Evolutionary conservation across 164 flowering plant genomes (phyloP).

Genomic region (Echeveria elegans): DNA sequence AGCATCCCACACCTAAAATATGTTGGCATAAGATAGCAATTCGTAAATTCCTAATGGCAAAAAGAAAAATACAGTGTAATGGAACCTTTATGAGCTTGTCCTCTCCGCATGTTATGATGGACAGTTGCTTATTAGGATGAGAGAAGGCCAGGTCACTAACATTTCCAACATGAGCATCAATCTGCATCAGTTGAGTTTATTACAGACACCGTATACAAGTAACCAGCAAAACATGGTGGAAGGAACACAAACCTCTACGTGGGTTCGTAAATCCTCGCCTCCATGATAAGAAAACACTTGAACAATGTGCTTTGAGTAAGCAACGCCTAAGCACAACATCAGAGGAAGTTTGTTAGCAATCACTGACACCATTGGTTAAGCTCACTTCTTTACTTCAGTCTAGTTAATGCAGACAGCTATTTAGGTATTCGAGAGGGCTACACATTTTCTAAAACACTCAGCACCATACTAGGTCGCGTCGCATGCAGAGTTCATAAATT

Average conservation of each 20-base stretch:
- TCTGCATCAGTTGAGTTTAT: not conserved
- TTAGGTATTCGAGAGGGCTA: not conserved
- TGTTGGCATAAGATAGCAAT: not conserved
- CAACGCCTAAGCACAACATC: slow-evolving; percentile 16
- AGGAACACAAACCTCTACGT: slow-evolving; percentile 22
- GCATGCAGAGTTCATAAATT: no score
- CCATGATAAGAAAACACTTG: slow-evolving; percentile 27
- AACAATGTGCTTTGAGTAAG: slow-evolving; percentile 23
- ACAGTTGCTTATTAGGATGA: slow-evolving; percentile 35
- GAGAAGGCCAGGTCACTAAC: slow-evolving; percentile 50
- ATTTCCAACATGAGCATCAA: slow-evolving; percentile 25
- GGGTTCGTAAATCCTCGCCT: slow-evolving; percentile 23
- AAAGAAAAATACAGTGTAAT: slow-evolving; percentile 1
- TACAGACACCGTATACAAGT: not conserved
- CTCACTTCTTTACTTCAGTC: not conserved
- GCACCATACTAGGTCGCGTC: not conserved
- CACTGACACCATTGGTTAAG: not conserved
- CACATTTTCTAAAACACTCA: not conserved
- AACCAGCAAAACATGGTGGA: not conserved
- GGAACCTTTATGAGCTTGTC: slow-evolving; percentile 42
- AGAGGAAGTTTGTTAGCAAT: not conserved
- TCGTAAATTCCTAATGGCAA: not conserved
- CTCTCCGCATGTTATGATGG: slow-evolving; percentile 41
- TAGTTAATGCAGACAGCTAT: not conserved
- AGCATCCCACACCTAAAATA: slow-evolving; percentile 32